Evolutionary conservation across 495 filamentous ascomycete genomes (phyloP), one percentile per base, ranked within the genome.

Genomic region (Chaetomidium leptoderma): DNA sequence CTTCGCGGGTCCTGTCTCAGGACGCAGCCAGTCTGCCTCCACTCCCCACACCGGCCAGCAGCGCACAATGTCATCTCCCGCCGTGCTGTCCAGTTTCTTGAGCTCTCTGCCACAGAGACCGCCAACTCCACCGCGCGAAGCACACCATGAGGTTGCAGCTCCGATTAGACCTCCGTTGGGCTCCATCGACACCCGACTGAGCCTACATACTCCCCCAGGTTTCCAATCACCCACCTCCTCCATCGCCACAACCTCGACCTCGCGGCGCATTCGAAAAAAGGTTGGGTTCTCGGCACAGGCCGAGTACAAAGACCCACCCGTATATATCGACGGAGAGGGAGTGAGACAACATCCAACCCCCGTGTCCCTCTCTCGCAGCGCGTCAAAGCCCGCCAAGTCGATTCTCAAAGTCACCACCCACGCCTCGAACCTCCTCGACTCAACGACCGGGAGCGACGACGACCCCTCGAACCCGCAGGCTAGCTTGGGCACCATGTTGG

Each of bases 281-380:
- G 89, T 92, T 47, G 85, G 80, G 29, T 92, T 88, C 73, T 90
- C 87, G 14, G 83, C 83, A 59, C 82, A 84, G 73, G 81, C 85
- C 52, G 81, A 87, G 53, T 90, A 88, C 73, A 84, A 84, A 59
- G 85, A 86, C 48, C 73, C 81, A 42, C 78, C 79, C 6, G 68
- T 71, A 3, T 76, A 78, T 53, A 62, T 74, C 19, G 74, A 78
- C 53, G 73, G 78, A 6, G 66, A 74, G 33, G 68, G 75, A 54
- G 71, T 72, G 37, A 66, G 70, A 32, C 48, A 57, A 9, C 67
- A 71, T 7, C 61, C 68, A 3, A 76, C 74, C 2, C 73, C 80
- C 60, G 67, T 75, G 61, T 68, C 80, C 61, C 60, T 72, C 27
- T 82, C 78, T 5, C 85, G 86, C 27, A 83, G 79, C 64, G 79